Evolutionary conservation across 1,284 basidiomycete genomes (phyloP), one percentile per base, ranked within the genome.

Genomic region (Apiotrichum sp.): DNA sequence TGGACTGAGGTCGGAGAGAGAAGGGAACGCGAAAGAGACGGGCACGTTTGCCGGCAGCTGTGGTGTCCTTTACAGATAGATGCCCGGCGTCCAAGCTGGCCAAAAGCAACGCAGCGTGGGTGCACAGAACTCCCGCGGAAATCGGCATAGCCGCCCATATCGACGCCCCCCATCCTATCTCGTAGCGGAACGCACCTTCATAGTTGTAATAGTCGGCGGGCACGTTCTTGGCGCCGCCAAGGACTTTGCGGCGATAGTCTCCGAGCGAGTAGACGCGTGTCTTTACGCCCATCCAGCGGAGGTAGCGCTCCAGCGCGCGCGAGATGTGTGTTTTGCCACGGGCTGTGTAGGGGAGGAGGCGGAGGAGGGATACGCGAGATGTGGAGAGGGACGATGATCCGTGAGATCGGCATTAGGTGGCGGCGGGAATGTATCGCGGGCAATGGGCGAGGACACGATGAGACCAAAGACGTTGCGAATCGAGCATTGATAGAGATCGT

Each of bases 281-380:
- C 76, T 95, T 96, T 61, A 99, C 89, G 43, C 96, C 95, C 70
- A 93, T 88, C 96, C 96, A 99, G 68, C 91, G 83, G 1, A 98
- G 83, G 76, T 98, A 99, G 31, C 96, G 85, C 73, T 98, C 93
- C 34, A 98, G 82, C 16, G 95, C 87, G 52, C 95, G 84, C 1
- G 93, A 93, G 56, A 98, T 89, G 74, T 98, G 96, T 0, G 93
- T 98, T 78, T 98, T 98, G 47, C 93, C 93, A 52, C 93, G 83
- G 5, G 90, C 91, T 72, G 57, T 1, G 33, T 16, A 32, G 40
- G 11, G 39, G 11, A 7, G 4, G 31, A 9, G 41, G 14, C 5
- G 40, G 2, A 7, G 10, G 3, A 33, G 53, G 22, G 34, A 46
- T 9, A 32, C 5, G 14, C 22, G 7, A 38, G 36, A 38, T 8